Base-by-base conservation (phyloP, 2,329 filamentous ascomycete genomes). In the Parastagonospora avenae region DNA sequence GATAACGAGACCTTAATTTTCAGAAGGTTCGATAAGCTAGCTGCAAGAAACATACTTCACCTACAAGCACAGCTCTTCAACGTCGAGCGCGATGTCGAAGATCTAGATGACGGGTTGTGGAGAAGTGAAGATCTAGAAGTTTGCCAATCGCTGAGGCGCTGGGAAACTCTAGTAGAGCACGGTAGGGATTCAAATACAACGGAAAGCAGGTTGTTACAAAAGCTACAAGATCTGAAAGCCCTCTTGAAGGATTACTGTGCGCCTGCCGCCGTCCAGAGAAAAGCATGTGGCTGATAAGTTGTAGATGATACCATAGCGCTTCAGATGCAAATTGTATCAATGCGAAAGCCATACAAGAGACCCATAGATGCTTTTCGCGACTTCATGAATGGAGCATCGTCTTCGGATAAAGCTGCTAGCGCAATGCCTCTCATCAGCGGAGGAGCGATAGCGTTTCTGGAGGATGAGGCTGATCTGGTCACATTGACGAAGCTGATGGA, bases 1-100 rank as follows among this genome's bases (percentile, higher is more conserved):
- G 63, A 66, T 43, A 42, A 54, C 27, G 57, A 63, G 27, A 45
- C 55, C 4, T 48, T 54, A 14, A 52, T 67, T 1, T 66, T 62
- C 36, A 49, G 57, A n/a, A 55, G 55, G 32, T 68, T 64, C 42
- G 41, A 55, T 12, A 29, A 42, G 1, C 31, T 65, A 4, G 49
- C 45, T 12, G 53, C 63, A 4, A 45, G 60, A 4, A 63, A 60
- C 15, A 37, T 59, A 1, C 41, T 64, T 7, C 46, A 61, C 36
- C 32, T 63, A 2, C 58, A 62, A 31, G 38, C 38, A 0, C 19
- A 43, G 15, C 14, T 54, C 8, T 31, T 39, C 7, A 42, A 46
- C 6, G 9, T 54, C 6, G 46, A 54, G 14, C 42, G 24, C 4
- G 46, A 49, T 12, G 41, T 49, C 2, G 31, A 53, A 19, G 12